A percentile compares a stretch with the other conserved stretches of the same genome.
phyloP scores from a whole-genome alignment of 805 yeast genomes.

The Myxozyma vanderwaltii region DNA sequence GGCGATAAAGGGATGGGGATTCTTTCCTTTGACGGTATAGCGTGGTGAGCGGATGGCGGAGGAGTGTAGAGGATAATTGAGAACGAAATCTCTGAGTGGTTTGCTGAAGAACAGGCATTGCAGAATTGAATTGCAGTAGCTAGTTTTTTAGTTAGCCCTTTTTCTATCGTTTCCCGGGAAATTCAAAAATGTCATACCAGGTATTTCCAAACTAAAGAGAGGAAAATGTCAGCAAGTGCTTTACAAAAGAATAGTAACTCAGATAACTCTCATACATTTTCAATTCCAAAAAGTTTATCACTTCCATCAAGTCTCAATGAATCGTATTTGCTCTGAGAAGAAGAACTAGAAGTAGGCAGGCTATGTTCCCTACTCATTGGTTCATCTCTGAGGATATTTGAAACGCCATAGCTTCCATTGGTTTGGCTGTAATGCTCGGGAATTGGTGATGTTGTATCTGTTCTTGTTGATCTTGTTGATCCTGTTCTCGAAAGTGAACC shows the following conservation, averaged over 20 bases:
- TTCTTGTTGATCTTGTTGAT: background rate
- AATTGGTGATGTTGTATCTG: background rate
- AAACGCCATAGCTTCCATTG: background rate
- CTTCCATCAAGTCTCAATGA: constrained; percentile 21
- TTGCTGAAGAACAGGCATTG: constrained; percentile 82
- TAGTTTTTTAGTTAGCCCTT: background rate
- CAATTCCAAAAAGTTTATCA: constrained; percentile 47
- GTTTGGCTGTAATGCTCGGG: background rate
- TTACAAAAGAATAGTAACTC: background rate
- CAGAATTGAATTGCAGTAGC: constrained; percentile 84
- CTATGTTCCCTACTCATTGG: background rate
- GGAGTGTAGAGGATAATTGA: constrained; percentile 49
- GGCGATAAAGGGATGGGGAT: constrained; percentile 17
- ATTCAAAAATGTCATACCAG: constrained; percentile 39
- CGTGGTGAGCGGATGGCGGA: constrained; percentile 26
- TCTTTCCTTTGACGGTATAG: constrained; percentile 15
- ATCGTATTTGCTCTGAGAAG: constrained; percentile 1
- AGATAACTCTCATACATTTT: constrained; percentile 38
- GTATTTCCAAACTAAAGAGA: constrained; percentile 64
- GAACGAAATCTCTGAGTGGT: constrained; percentile 62
- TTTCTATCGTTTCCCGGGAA: background rate
- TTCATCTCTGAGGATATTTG: background rate
- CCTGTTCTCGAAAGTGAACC: background rate
- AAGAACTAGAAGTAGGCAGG: background rate
- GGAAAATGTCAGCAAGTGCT: too few species aligned